Base-by-base conservation (phyloP, 176 grass and related monocot genomes). In the Triticum monococcum region DNA sequence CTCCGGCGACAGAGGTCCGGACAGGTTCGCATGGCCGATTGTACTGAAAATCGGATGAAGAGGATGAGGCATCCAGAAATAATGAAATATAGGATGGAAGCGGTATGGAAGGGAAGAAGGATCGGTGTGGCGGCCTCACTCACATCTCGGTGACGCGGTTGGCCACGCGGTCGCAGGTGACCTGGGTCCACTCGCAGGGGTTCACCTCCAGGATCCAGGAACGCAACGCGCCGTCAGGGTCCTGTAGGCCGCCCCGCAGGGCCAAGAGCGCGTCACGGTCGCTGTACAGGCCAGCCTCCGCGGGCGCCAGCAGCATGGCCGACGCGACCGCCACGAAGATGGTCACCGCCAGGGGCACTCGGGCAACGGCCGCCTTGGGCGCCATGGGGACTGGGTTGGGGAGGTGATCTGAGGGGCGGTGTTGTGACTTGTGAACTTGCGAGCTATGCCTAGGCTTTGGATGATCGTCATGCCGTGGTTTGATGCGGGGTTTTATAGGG, bases 141-240 rank as follows among this genome's bases (percentile, higher is more conserved):
- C 23, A 93, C 94, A 97, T 60, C 65, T 85, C 82, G 64, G 40
- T 85, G 68, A 97, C 86, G 37, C 75, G 91, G 79, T 97, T 61
- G 57, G 8, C 90, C 33, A 80, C 76, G 28, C 7, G 18, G 66
- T 87, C 84, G 79, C 94, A 97, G 16, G 72, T 85, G 46, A 97
- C 70, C 9, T 90, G 88, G 22, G 79, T 43, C 94, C 94, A 97
- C 4, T 89, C 10, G 45, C 94, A 94, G 8, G 94, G 91, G 77
- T 90, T 87, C 70, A 43, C 37, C 32, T 60, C 79, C 3, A 83
- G 76, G 32, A 80, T 79, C 94, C 94, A 97, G 66, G 80, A 85
- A 57, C 75, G 40, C 9, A 97, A 83, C n/a, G 64, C 88, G 46
- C 90, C 90, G 56, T 60, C 48, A 17, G 94, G 89, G 50, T 90